phyloP scores from a whole-genome alignment of 2,329 filamentous ascomycete species.

The Hypoxylon sp. region DNA sequence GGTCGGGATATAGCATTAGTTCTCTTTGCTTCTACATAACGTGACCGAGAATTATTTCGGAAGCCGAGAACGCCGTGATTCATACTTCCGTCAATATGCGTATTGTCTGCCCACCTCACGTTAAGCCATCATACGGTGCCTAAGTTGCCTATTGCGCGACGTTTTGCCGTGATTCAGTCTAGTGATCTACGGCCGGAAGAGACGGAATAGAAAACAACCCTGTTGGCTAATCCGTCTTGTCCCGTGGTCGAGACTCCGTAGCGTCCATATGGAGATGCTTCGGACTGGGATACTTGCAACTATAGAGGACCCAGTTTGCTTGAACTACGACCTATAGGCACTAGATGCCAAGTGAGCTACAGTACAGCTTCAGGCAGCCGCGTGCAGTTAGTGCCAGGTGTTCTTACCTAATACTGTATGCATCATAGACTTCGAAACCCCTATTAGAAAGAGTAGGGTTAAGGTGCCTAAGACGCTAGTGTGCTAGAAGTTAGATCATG shows the following conservation, averaged over 20 bases:
- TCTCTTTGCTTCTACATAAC: not conserved
- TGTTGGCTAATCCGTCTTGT: not conserved
- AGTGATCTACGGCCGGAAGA: conserved; percentile 10
- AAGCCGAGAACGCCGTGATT: not conserved
- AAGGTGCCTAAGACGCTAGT: not conserved
- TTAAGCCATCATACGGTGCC: not conserved
- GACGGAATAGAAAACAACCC: conserved; percentile 9
- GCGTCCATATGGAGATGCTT: not conserved
- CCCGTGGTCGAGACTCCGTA: not conserved
- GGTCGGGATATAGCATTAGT: not conserved
- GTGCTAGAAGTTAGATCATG: not conserved
- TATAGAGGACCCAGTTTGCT: not conserved
- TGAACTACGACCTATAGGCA: not conserved
- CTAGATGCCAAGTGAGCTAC: not conserved
- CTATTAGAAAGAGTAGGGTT: not conserved
- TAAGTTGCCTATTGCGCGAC: not conserved
- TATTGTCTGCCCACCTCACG: conserved; percentile 13
- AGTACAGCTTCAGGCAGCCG: not conserved
- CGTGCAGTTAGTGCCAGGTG: not conserved
- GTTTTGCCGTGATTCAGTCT: not conserved
- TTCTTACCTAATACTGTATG: conserved; percentile 1
- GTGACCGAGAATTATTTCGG: not conserved
- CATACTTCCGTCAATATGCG: conserved; percentile 2
- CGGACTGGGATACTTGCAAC: not conserved
- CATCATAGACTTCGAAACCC: not conserved